Base-by-base conservation (phyloP, 179 eudicot genomes). In the Amaranthus tricolor region DNA sequence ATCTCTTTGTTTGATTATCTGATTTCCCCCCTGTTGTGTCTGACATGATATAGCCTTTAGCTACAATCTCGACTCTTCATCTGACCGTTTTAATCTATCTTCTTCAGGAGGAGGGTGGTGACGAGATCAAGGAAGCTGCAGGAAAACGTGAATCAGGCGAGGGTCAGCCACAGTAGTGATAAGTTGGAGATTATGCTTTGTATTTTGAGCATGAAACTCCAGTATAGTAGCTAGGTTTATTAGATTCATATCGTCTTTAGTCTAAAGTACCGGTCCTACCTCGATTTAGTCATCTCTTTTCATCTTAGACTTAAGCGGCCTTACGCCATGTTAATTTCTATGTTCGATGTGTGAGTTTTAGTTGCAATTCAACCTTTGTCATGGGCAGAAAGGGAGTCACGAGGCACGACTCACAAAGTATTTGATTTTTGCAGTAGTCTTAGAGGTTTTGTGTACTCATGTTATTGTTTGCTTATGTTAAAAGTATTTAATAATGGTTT, bases 121-220 rank as follows among this genome's bases (percentile, higher is more conserved):
- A 81, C 47, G 89, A 83, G 79, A 83, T 83, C 67, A 86, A 83
- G 85, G 89, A 86, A 79, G 78, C 83, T 11, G 51, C 80, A 15
- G 72, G 61, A 31, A 83, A 83, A 69, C 71, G 44, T n/a, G 85
- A 78, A 62, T 57, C 80, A 17, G 79, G 83, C 68, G 86, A 87
- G 66, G 86, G 65, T 17, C 71, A 80, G 77, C 83, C 80, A 54
- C 84, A 79, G 56, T 78, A 81, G 83, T 85, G 78, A 85, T 81
- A 48, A 73, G 63, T 51, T 62, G 74, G 69, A 78, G 31, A 45
- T 54, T 57, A n/a, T 59, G 68, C 82, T 75, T 20, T 65, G 72
- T 75, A 79, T 58, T 75, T 64, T 49, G 40, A n/a, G 76, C 82
- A 44, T 61, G 74, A 64, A 56, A 65, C 56, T 75, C 55, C 68